Percentiles rank a stretch among this genome's conserved stretches.
Evolutionary conservation across 805 yeast genomes (phyloP).

Genomic region (Pichia rugopelliculosa): DNA sequence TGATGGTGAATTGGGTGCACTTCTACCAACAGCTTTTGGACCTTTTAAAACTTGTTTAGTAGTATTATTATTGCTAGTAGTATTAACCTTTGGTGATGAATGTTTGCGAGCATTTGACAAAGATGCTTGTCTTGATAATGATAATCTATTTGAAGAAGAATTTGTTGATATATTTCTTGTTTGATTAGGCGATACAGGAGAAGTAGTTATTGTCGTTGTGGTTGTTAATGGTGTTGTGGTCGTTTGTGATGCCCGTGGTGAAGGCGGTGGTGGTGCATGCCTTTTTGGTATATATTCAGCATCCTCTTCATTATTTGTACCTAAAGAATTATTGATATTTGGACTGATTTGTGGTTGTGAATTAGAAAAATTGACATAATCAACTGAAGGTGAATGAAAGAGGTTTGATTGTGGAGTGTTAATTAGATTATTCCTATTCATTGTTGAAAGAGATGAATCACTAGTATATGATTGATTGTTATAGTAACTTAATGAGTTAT

Average conservation of each 20-base stretch:
- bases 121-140: constrained; percentile 4
- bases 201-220: background rate
- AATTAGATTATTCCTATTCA: background rate
- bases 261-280: constrained; percentile 32
- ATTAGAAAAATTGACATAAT: constrained; percentile 5
- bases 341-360: constrained; percentile 3
- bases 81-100: constrained; percentile 1
- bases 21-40: constrained; percentile 2
- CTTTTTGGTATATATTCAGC: constrained; percentile 28
- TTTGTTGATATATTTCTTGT: background rate
- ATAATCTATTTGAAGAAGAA: background rate
- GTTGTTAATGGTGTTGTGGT: background rate
- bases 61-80: background rate
- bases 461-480: constrained; percentile 2
- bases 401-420: background rate
- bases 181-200: background rate
- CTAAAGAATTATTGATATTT: background rate
- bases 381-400: constrained; percentile 7
- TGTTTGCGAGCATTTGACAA: constrained; percentile 4
- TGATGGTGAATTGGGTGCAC: constrained; percentile 18
- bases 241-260: constrained; percentile 17
- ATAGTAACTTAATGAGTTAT: background rate
- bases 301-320: constrained; percentile 7
- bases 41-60: background rate
- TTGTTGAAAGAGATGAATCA: constrained; percentile 5